Conservation (phyloP, 2,329 filamentous ascomycete genomes). For the Stagonosporopsis cucurbitacearum region DNA sequence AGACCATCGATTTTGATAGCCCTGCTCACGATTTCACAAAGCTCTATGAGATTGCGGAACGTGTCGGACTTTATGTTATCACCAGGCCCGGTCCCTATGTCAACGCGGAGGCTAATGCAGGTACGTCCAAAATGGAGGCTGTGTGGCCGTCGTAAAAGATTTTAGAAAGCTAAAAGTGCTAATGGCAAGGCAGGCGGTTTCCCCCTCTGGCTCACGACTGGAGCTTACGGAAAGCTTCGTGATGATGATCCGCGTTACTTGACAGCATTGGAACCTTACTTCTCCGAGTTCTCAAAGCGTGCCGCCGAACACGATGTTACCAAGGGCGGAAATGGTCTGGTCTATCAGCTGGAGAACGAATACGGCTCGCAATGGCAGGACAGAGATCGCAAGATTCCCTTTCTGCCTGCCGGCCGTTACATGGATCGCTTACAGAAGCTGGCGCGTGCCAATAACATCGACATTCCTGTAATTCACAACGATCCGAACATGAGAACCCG, state of each 20-base stretch:
- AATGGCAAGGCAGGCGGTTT: constrained; percentile 67
- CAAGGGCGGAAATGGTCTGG: constrained; percentile 62
- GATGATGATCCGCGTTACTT: constrained; percentile 62
- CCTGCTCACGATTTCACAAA: constrained; percentile 61
- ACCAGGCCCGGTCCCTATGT: constrained; percentile 67
- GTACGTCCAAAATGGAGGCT: constrained; percentile 31
- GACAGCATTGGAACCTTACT: constrained; percentile 62
- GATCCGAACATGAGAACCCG: constrained; percentile 65
- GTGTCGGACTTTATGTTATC: constrained; percentile 63
- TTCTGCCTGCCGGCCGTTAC: constrained; percentile 59
- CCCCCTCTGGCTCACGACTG: constrained; percentile 68
- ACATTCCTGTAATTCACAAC: constrained; percentile 65
- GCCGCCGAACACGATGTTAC: constrained; percentile 62
- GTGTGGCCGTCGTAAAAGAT: no score
- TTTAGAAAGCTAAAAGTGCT: constrained; percentile 40
- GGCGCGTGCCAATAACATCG: constrained; percentile 63
- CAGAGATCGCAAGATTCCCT: constrained; percentile 52
- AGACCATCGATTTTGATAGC: constrained; percentile 58
- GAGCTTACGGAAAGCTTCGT: constrained; percentile 61
- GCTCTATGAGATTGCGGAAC: constrained; percentile 61
- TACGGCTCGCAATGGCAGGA: constrained; percentile 52
- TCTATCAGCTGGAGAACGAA: constrained; percentile 67
- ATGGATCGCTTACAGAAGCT: constrained; percentile 64
- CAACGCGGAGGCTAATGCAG: constrained; percentile 66
- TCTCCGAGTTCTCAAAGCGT: constrained; percentile 58